Base-by-base conservation (phyloP, 306 rosid species). In the Corylus americana region DNA sequence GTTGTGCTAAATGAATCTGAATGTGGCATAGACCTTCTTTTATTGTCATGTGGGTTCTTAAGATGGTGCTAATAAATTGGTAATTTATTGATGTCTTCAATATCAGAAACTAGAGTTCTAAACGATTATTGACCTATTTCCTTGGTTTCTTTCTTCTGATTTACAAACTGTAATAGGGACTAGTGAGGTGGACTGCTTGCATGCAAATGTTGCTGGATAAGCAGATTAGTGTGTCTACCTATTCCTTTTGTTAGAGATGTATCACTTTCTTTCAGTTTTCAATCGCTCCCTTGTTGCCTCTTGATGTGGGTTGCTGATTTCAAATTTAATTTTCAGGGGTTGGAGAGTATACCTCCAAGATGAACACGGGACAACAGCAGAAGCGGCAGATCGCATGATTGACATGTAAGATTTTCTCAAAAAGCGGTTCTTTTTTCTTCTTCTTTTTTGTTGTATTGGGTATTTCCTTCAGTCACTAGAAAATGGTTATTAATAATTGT, bases 301-400 rank as follows among this genome's bases (percentile, higher is more conserved):
- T n/a, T 45, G 29, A 51, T 71, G 4, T 78, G 29, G 16, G 39
- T 29, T 54, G 29, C 69, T 74, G 72, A 22, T 75, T 80, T 82
- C 53, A 31, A 62, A 57, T 81, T 55, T 68, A 49, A 70, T 57
- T 53, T 74, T 81, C 90, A 94, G 98, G 92, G 98, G 97, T 22
- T 95, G 95, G 98, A 90, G 97, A 87, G 98, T 95, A 31, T 95
- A 88, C 84, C 87, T 92, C 78, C 92, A 82, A 67, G 97, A 95
- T 90, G 97, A 95, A 84, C 93, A 91, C 62, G 98, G 98, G 74
- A 95, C 98, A 17, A 91, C 98, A 20, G 50, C 81, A 10, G 91
- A 92, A 44, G 98, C 94, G 4, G 55, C 76, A 11, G 78, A 88
- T 87, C 87, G 84, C 51, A 94, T 94, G 98, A 70, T 94, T 68